phyloP scores from a whole-genome alignment of 2,329 filamentous ascomycete species.

The Colletotrichum sp. region DNA sequence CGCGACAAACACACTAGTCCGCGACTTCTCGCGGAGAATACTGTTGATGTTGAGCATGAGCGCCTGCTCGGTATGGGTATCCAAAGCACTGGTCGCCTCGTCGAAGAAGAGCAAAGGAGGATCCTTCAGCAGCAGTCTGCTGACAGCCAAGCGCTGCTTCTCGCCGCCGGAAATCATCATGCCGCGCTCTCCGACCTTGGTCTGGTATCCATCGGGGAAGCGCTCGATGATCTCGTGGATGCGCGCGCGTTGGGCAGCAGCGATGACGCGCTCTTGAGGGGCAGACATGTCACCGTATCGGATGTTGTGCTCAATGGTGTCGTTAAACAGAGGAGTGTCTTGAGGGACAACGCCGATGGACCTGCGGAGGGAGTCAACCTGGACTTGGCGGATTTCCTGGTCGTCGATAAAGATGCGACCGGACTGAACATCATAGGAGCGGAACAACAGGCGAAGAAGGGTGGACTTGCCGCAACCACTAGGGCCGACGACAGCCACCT shows the following conservation, averaged over 20 bases:
- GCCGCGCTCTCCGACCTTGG: conserved; percentile 90
- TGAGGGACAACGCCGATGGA: conserved; percentile 96
- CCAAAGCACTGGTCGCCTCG: conserved; percentile 89
- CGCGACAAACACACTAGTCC: conserved; percentile 94
- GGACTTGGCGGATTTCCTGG: conserved; percentile 87
- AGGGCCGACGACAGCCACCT: conserved; percentile 93
- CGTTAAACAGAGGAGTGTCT: conserved; percentile 96
- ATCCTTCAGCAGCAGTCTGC: conserved; percentile 84
- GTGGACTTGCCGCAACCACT: conserved; percentile 97
- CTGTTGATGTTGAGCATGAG: conserved; percentile 92
- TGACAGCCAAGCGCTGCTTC: conserved; percentile 89
- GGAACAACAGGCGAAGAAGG: conserved; percentile 86
- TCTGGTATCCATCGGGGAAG: conserved; percentile 89
- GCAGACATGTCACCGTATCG: conserved; percentile 87
- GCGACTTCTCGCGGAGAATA: conserved; percentile 84
- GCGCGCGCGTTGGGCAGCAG: conserved; percentile 80
- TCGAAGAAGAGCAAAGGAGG: conserved; percentile 93
- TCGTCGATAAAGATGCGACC: conserved; percentile 91
- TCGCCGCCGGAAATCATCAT: conserved; percentile 98
- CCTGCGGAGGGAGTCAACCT: conserved; percentile 79
- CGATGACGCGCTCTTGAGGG: conserved; percentile 71
- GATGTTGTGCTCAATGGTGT: conserved; percentile 95
- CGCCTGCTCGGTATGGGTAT: conserved; percentile 92
- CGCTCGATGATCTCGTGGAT: conserved; percentile 82
- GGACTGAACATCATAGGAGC: conserved; percentile 87